A percentile compares a stretch with the other conserved stretches of the same genome.
These are phyloP conservation scores for Colletotrichum trifolii DNA, from an alignment of 2,329 filamentous ascomycete genomes.

Conservation along the genomic window DNA sequence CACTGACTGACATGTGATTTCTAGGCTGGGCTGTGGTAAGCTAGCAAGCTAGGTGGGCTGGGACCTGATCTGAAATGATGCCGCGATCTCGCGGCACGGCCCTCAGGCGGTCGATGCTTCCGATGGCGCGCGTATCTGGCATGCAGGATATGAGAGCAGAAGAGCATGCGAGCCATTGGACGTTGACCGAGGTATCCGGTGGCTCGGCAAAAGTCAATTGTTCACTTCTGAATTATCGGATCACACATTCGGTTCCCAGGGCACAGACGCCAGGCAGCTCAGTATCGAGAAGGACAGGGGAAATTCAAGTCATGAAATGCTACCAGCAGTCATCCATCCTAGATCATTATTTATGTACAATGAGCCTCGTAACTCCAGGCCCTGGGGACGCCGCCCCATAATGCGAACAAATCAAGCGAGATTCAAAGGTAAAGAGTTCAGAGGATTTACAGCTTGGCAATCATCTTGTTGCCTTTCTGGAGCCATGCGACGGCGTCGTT, in stretches of 20 bases:
- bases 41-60: not conserved
- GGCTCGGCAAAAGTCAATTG: not conserved
- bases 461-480: conserved; percentile 73
- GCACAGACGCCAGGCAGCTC: not conserved
- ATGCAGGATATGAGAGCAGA: conserved; percentile 4
- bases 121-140: not conserved
- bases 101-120: conserved; percentile 2
- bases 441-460: conserved; percentile 73
- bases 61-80: not conserved
- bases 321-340: conserved; percentile 19
- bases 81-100: conserved; percentile 2
- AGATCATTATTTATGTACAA: conserved; percentile 30
- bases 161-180: conserved; percentile 6
- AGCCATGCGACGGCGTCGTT: conserved; percentile 79
- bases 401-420: conserved; percentile 32
- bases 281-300: not conserved
- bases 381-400: conserved; percentile 8
- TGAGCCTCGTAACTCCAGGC: conserved; percentile 33
- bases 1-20: conserved; percentile 1
- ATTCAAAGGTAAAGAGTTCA: conserved; percentile 17
- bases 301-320: conserved; percentile 20
- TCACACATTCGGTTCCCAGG: not conserved
- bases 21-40: no score
- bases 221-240: not conserved
- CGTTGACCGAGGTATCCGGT: not conserved